Evolutionary conservation across 2,329 filamentous ascomycete genomes (phyloP).

Genomic region (Cephalotrichum gorgonifer): DNA sequence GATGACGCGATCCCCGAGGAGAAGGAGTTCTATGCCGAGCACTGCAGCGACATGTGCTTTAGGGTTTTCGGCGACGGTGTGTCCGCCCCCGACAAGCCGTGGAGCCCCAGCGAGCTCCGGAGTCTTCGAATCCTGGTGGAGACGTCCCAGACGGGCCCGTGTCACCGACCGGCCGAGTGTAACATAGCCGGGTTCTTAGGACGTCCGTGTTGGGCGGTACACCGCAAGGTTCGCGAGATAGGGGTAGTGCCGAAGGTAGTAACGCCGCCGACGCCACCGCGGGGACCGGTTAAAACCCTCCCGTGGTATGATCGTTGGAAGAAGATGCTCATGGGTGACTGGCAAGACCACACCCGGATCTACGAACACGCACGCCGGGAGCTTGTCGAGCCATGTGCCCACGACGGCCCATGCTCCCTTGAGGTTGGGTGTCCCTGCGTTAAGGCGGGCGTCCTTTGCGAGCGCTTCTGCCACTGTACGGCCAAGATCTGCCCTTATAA

Average conservation of each 20-base stretch:
- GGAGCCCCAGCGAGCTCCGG: conserved; percentile 37
- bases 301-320: conserved; percentile 47
- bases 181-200: conserved; percentile 37
- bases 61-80: background rate
- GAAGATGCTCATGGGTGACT: conserved; percentile 43
- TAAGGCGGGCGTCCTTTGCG: conserved; percentile 52
- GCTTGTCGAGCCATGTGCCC: conserved; percentile 55
- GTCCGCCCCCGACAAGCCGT: conserved; percentile 17
- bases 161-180: conserved; percentile 33
- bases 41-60: conserved; percentile 6
- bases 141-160: conserved; percentile 28
- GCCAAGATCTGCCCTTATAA: conserved; percentile 49
- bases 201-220: conserved; percentile 42
- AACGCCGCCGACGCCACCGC: conserved; percentile 18
- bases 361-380: conserved; percentile 46
- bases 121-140: conserved; percentile 36
- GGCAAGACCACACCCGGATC: conserved; percentile 43
- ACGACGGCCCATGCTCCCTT: conserved; percentile 55
- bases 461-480: conserved; percentile 59
- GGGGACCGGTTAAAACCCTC: conserved; percentile 28
- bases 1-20: conserved; percentile 1
- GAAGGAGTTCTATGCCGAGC: conserved; percentile 5
- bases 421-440: conserved; percentile 52
- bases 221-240: conserved; percentile 16
- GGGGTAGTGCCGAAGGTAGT: conserved; percentile 12